Conservation (phyloP, 1,284 basidiomycete genomes). For the Ceratobasidium sp. region DNA sequence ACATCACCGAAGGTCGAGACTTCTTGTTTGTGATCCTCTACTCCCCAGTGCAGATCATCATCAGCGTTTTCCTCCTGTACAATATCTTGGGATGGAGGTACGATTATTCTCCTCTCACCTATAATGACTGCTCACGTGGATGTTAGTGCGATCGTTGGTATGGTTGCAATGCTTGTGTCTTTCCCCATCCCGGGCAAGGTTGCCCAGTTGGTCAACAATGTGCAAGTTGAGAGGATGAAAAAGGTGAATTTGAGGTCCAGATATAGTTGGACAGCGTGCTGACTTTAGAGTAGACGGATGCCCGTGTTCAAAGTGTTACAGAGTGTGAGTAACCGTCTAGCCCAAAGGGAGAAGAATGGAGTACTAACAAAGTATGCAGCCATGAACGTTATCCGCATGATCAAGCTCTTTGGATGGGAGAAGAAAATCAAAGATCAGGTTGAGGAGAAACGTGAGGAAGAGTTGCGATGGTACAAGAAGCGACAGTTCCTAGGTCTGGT, state of each 20-base stretch:
- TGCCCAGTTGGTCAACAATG: slow-evolving; percentile 47
- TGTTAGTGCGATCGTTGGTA: slow-evolving; percentile 62
- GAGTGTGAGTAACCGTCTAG: slow-evolving; percentile 54
- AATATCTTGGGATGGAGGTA: slow-evolving; percentile 57
- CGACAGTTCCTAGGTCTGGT: slow-evolving; percentile 57
- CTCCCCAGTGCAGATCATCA: slow-evolving; percentile 59
- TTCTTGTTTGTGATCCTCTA: slow-evolving; percentile 49
- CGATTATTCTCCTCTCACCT: background rate
- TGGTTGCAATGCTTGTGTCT: slow-evolving; percentile 61
- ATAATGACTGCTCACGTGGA: background rate
- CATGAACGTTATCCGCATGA: slow-evolving; percentile 65
- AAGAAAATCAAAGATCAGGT: slow-evolving; percentile 63
- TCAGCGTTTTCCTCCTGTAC: slow-evolving; percentile 60
- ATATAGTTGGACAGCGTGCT: background rate
- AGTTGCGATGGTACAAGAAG: slow-evolving; percentile 62
- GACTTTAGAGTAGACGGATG: slow-evolving; percentile 57
- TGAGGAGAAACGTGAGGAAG: slow-evolving; percentile 64
- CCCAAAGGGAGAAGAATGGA: slow-evolving; percentile 4
- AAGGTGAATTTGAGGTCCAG: slow-evolving; percentile 24
- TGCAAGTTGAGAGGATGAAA: slow-evolving; percentile 51
- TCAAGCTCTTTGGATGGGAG: slow-evolving; percentile 79
- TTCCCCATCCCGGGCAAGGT: slow-evolving; percentile 56
- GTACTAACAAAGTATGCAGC: slow-evolving; percentile 49
- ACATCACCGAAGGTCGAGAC: slow-evolving; percentile 59
- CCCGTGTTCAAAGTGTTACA: slow-evolving; percentile 62